Conservation (phyloP, 2,329 filamentous ascomycete species). For the Aspergillus costaricaensis region DNA sequence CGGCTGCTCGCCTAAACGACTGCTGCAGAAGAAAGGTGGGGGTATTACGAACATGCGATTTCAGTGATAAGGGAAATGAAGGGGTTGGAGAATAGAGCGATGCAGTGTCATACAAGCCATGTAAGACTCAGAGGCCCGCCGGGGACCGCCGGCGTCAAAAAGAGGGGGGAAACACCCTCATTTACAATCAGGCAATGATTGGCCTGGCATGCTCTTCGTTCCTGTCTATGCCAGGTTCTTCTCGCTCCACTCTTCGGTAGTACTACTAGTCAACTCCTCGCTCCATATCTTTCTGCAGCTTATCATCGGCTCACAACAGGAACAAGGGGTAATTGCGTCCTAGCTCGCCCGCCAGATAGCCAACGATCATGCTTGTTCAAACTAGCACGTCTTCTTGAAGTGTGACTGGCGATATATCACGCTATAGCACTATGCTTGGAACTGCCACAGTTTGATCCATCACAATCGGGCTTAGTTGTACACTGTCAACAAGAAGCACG, state of each 20-base stretch:
- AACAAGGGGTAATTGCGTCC: neutral
- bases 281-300: neutral
- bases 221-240: neutral
- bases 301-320: neutral
- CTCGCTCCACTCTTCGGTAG: neutral
- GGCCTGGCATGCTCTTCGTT: neutral
- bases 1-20: neutral
- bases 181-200: neutral
- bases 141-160: neutral
- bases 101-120: neutral
- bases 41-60: neutral
- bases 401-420: neutral
- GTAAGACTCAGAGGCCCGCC: neutral
- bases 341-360: neutral
- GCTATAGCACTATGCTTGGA: neutral
- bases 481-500: neutral
- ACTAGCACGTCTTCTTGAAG: neutral
- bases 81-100: neutral
- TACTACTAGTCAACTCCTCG: neutral
- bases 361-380: neutral
- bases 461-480: neutral
- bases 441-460: neutral
- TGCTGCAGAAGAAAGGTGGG: neutral
- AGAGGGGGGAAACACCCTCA: neutral
- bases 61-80: constrained; percentile 1